Percentiles rank a stretch among this genome's conserved stretches.
Evolutionary conservation across 2,329 filamentous ascomycete species (phyloP).

Genomic region (Epichloe scottii): DNA sequence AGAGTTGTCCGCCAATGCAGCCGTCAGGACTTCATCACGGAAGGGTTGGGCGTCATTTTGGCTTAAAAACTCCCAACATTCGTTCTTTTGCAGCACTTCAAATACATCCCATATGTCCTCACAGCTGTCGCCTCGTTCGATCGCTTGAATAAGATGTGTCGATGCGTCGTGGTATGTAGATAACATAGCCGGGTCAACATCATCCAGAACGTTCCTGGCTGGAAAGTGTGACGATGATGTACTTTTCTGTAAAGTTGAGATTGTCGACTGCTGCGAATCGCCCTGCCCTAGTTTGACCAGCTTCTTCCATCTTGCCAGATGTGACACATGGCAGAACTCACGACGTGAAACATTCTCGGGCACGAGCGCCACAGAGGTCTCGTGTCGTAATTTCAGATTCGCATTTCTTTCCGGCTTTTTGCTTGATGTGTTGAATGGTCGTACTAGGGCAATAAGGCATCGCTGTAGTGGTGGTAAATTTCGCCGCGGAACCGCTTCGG

Average conservation of each 20-base stretch:
- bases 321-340: neutral
- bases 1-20: constrained; percentile 14
- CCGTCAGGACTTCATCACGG: constrained; percentile 18
- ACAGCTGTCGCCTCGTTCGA: constrained; percentile 11
- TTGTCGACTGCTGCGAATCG: neutral
- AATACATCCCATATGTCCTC: constrained; percentile 18
- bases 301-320: constrained; percentile 9
- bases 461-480: constrained; percentile 1
- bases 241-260: neutral
- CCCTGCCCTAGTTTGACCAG: constrained; percentile 11
- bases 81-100: constrained; percentile 10
- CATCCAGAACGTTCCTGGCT: neutral
- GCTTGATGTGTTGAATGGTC: constrained; percentile 4
- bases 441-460: constrained; percentile 9
- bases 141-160: constrained; percentile 10
- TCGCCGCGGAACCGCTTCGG: neutral
- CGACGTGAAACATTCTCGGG: neutral
- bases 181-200: constrained; percentile 1
- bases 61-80: constrained; percentile 11
- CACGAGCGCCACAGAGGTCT: neutral
- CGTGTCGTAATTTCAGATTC: neutral
- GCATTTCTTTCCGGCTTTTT: neutral
- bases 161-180: constrained; percentile 10
- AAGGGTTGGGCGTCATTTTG: constrained; percentile 13
- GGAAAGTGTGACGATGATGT: neutral